Conservation (phyloP, 495 filamentous ascomycete genomes). For the Aspergillus mulundensis region DNA sequence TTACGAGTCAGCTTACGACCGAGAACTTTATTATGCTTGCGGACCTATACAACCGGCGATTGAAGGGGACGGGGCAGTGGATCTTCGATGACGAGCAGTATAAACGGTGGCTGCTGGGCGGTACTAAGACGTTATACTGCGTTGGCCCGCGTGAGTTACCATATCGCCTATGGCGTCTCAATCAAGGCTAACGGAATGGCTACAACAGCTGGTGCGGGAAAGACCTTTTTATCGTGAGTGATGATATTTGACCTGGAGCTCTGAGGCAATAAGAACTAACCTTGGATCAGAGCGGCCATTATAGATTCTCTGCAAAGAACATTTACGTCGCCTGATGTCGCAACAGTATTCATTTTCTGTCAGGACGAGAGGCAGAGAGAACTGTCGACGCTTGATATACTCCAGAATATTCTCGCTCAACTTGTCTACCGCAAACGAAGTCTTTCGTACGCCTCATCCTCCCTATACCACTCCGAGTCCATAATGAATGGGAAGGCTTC, state of each 20-base stretch:
- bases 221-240: conserved; percentile 34
- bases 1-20: conserved; percentile 20
- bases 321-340: conserved; percentile 33
- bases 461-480: conserved; percentile 24
- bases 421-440: conserved; percentile 29
- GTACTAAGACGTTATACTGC: conserved; percentile 27
- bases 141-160: conserved; percentile 26
- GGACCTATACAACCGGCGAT: conserved; percentile 29
- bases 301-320: conserved; percentile 28
- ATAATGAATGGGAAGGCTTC: conserved; percentile 21
- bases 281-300: conserved; percentile 20
- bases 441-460: conserved; percentile 19
- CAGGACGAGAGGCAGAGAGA: conserved; percentile 25
- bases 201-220: conserved; percentile 31
- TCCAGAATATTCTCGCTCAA: conserved; percentile 29
- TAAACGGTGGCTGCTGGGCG: conserved; percentile 27
- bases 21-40: conserved; percentile 26
- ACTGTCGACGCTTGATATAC: conserved; percentile 17
- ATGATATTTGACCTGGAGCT: background rate
- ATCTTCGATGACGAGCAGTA: conserved; percentile 25
- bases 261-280: background rate
- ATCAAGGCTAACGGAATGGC: background rate
- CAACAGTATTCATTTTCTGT: conserved; percentile 29
- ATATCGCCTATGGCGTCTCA: background rate
- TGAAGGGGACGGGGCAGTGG: conserved; percentile 28